Conservation (phyloP, 2,329 filamentous ascomycete species). For the Botrytis medusae region DNA sequence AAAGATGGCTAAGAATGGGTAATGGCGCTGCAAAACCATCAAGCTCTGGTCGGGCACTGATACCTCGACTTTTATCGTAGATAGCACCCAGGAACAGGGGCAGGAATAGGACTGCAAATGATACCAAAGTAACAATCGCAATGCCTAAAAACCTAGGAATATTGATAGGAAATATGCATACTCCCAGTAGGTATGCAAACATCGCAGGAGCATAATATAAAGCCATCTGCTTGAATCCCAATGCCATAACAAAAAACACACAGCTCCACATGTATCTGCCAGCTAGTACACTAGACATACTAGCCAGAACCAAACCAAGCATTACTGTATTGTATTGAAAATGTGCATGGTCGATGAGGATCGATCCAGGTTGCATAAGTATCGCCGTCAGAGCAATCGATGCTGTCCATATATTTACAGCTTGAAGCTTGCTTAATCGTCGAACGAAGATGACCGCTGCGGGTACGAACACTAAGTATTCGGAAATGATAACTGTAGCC, state of each 20-base stretch:
- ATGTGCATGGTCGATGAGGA: constrained; percentile 91
- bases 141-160: constrained; percentile 70
- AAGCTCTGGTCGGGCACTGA: constrained; percentile 56
- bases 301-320: constrained; percentile 85
- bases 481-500: constrained; percentile 83
- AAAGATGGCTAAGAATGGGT: constrained; percentile 59
- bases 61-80: constrained; percentile 65
- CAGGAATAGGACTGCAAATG: constrained; percentile 73
- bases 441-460: constrained; percentile 83
- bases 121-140: constrained; percentile 66
- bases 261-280: constrained; percentile 84
- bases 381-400: constrained; percentile 86
- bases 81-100: constrained; percentile 73
- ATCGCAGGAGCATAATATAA: constrained; percentile 93
- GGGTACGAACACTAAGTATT: constrained; percentile 87
- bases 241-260: constrained; percentile 86
- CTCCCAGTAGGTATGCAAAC: constrained; percentile 86
- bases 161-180: constrained; percentile 77
- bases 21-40: constrained; percentile 61
- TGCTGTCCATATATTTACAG: constrained; percentile 77
- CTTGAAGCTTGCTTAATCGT: constrained; percentile 72
- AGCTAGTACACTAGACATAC: constrained; percentile 84
- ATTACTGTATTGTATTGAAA: constrained; percentile 99
- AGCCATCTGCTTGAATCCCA: constrained; percentile 99
- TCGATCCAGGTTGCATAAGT: constrained; percentile 85